Conservation (phyloP, 352 stramenopile species). For the Phytopythium vexans region DNA sequence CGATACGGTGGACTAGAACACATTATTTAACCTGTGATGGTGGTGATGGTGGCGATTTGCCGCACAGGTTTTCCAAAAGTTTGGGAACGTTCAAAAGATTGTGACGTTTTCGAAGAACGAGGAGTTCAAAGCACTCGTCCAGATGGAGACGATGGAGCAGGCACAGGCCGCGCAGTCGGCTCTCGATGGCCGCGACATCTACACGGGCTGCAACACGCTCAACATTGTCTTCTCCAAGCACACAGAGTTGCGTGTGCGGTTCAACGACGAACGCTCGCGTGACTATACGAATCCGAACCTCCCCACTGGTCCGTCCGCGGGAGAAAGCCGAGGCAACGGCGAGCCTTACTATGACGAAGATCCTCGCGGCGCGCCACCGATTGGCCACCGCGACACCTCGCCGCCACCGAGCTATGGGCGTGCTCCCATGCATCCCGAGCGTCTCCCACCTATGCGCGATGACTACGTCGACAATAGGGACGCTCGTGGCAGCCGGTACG, state of each 20-base stretch:
- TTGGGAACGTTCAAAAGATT: constrained; percentile 80
- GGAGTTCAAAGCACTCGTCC: constrained; percentile 77
- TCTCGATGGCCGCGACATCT: constrained; percentile 80
- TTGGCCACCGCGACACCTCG: too few relatives aligned
- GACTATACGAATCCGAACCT: constrained; percentile 79
- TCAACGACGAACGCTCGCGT: constrained; percentile 68
- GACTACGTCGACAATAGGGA: too few relatives aligned
- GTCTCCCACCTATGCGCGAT: too few relatives aligned
- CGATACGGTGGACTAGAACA: not conserved
- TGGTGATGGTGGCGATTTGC: not conserved
- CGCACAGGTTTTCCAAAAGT: constrained; percentile 72
- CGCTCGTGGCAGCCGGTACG: not conserved
- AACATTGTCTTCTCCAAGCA: constrained; percentile 78
- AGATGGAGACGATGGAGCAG: constrained; percentile 77
- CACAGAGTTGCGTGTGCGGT: constrained; percentile 63
- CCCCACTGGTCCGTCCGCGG: constrained; percentile 23
- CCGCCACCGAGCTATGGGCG: not conserved
- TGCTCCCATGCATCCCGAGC: too few relatives aligned
- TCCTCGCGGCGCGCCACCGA: not conserved
- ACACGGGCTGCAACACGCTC: constrained; percentile 83
- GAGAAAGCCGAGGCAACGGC: not conserved
- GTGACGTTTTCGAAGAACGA: constrained; percentile 82
- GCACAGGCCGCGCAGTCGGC: constrained; percentile 63
- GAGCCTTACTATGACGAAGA: not conserved
- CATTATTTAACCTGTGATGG: not conserved